A percentile compares a stretch with the other conserved stretches of the same genome.
Evolutionary conservation across 2,329 filamentous ascomycete species (phyloP).

Genomic region (Thelonectria blattea): DNA sequence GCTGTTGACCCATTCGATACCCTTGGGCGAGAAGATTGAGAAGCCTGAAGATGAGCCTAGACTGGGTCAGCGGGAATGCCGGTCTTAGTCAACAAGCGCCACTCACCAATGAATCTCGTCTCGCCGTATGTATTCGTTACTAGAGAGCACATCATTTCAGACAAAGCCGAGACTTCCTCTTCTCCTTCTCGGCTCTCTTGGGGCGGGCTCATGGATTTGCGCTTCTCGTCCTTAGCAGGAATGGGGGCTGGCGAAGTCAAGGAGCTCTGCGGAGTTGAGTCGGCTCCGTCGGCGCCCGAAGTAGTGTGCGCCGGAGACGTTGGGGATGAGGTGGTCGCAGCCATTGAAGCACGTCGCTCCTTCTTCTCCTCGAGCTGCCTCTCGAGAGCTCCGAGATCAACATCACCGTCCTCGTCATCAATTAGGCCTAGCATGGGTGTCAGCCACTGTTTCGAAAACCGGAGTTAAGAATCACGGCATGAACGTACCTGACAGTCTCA

Average conservation of each 20-base stretch:
- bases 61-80: slow-evolving; percentile 18
- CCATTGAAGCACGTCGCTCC: slow-evolving; percentile 57
- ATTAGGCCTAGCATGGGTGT: slow-evolving; percentile 65
- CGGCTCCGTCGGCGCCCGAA: slow-evolving; percentile 45
- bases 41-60: slow-evolving; percentile 94
- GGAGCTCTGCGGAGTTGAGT: slow-evolving; percentile 59
- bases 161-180: slow-evolving; percentile 83
- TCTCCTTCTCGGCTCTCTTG: slow-evolving; percentile 36
- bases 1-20: slow-evolving; percentile 97
- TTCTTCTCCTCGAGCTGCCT: slow-evolving; percentile 70
- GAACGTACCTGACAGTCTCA: slow-evolving; percentile 75
- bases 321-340: slow-evolving; percentile 51
- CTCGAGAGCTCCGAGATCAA: slow-evolving; percentile 87
- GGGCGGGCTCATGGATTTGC: slow-evolving; percentile 37
- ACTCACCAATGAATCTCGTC: slow-evolving; percentile 89
- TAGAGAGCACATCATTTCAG: slow-evolving; percentile 98
- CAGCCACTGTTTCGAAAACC: slow-evolving; percentile 10
- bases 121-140: slow-evolving; percentile 95
- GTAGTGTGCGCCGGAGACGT: slow-evolving; percentile 58
- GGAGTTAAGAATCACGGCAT: background rate
- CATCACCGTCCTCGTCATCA: slow-evolving; percentile 84
- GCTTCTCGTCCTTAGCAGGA: slow-evolving; percentile 47
- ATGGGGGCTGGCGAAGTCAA: slow-evolving; percentile 57
- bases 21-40: slow-evolving; percentile 97
- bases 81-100: background rate